Percentiles rank a stretch among this genome's conserved stretches.
phyloP scores from a whole-genome alignment of 768 basidiomycete genomes.

The Tremella fuciformis region DNA sequence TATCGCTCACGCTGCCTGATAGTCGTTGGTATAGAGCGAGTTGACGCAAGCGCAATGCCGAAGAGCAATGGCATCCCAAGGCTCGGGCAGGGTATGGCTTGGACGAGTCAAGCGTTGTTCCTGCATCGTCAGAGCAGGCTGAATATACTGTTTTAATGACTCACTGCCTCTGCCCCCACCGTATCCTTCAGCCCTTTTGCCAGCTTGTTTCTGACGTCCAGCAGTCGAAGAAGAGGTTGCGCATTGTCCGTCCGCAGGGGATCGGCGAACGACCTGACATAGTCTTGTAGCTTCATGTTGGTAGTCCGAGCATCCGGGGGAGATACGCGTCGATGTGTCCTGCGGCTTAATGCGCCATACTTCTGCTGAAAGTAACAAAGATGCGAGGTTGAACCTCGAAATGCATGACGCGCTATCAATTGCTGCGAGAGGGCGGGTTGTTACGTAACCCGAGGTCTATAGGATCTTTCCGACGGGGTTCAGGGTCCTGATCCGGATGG shows the following conservation, averaged over 20 bases:
- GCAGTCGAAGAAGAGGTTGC: conserved; percentile 23
- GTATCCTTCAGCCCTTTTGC: conserved; percentile 40
- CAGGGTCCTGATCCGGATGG: too few relatives aligned
- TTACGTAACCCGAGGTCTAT: background rate
- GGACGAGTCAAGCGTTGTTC: conserved; percentile 35
- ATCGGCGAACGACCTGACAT: conserved; percentile 36
- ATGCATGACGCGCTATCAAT: too few relatives aligned
- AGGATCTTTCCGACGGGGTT: too few relatives aligned
- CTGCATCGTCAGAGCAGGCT: conserved; percentile 18
- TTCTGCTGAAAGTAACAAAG: too few relatives aligned
- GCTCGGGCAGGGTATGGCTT: conserved; percentile 37
- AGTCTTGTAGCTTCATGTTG: conserved; percentile 42
- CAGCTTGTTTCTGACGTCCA: conserved; percentile 37
- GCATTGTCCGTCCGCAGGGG: conserved; percentile 36
- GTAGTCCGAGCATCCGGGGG: too few relatives aligned
- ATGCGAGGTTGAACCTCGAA: too few relatives aligned
- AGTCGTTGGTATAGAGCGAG: conserved; percentile 29
- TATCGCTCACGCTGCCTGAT: conserved; percentile 39
- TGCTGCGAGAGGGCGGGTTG: too few relatives aligned
- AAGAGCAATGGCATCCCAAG: conserved; percentile 45
- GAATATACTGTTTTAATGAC: background rate
- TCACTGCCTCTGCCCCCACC: conserved; percentile 39
- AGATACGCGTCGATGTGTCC: too few relatives aligned
- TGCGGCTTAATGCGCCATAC: too few relatives aligned
- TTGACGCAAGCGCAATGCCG: conserved; percentile 43